phyloP scores from a whole-genome alignment of 129 eudicot genomes.

The Artemisia argyi region DNA sequence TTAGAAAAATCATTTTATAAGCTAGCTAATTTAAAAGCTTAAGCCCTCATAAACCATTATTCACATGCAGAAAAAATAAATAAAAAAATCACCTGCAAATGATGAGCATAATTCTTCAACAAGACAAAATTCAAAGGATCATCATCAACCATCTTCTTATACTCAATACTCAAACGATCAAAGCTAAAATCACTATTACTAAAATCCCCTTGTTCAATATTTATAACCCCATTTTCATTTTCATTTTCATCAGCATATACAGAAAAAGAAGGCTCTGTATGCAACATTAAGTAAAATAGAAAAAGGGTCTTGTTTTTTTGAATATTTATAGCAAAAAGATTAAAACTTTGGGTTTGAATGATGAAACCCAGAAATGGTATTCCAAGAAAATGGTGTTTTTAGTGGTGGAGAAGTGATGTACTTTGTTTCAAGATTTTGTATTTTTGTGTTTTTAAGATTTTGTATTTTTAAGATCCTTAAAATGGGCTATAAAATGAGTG shows the following conservation, averaged over 20 bases:
- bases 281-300: constrained; percentile 47
- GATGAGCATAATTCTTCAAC: constrained; percentile 67
- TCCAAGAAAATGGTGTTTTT: no score
- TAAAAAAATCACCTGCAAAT: constrained; percentile 79
- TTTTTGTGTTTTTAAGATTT: no score
- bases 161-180: constrained; percentile 39
- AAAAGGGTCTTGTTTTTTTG: no score
- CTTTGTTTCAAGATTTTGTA: no score
- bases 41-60: no score
- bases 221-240: constrained; percentile 20
- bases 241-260: constrained; percentile 52
- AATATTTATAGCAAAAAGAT: background rate
- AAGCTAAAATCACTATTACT: constrained; percentile 43
- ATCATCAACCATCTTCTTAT: constrained; percentile 43
- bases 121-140: constrained; percentile 62
- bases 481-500: no score
- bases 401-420: no score
- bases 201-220: constrained; percentile 10
- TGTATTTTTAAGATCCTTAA: no score
- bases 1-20: no score
- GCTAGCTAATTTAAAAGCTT: no score
- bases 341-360: background rate
- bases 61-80: no score
- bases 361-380: background rate
- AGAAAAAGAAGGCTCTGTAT: constrained; percentile 65